These are phyloP conservation scores for Pleurostoma richardsiae DNA, from an alignment of 2,329 filamentous ascomycete genomes.

Conservation along the genomic window DNA sequence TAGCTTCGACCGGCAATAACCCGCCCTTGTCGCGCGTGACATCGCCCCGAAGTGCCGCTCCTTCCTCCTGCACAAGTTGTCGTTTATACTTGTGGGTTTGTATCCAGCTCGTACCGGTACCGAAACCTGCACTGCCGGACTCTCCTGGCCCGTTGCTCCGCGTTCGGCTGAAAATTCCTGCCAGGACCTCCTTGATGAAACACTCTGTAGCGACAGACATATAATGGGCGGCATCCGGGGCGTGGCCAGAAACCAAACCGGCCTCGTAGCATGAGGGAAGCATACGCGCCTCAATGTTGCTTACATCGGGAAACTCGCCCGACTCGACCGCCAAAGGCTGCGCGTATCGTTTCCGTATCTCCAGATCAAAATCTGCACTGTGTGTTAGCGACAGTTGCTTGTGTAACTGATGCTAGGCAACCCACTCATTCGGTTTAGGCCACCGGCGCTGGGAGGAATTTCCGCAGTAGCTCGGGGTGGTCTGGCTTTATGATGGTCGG, in stretches of 20 bases:
- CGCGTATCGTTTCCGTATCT: slow-evolving; percentile 61
- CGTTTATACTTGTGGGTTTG: slow-evolving; percentile 74
- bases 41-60: slow-evolving; percentile 67
- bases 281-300: slow-evolving; percentile 60
- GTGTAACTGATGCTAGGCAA: slow-evolving; percentile 4
- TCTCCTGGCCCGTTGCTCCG: slow-evolving; percentile 61
- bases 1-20: slow-evolving; percentile 74
- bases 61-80: slow-evolving; percentile 72
- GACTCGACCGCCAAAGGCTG: slow-evolving; percentile 63
- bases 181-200: slow-evolving; percentile 62
- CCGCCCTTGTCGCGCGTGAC: slow-evolving; percentile 70
- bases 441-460: slow-evolving; percentile 63
- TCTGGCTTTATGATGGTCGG: slow-evolving; percentile 42
- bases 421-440: slow-evolving; percentile 77
- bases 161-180: slow-evolving; percentile 59
- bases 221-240: slow-evolving; percentile 55
- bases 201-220: slow-evolving; percentile 62
- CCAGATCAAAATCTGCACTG: slow-evolving; percentile 17
- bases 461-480: slow-evolving; percentile 46
- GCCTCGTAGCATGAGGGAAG: slow-evolving; percentile 64
- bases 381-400: too few relatives aligned
- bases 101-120: slow-evolving; percentile 64
- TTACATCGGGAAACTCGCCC: slow-evolving; percentile 64
- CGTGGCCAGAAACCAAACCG: slow-evolving; percentile 55
- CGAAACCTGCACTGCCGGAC: slow-evolving; percentile 56